Conservation (phyloP, 78 protist genomes). For the Dictyostelium brefeldianum region DNA sequence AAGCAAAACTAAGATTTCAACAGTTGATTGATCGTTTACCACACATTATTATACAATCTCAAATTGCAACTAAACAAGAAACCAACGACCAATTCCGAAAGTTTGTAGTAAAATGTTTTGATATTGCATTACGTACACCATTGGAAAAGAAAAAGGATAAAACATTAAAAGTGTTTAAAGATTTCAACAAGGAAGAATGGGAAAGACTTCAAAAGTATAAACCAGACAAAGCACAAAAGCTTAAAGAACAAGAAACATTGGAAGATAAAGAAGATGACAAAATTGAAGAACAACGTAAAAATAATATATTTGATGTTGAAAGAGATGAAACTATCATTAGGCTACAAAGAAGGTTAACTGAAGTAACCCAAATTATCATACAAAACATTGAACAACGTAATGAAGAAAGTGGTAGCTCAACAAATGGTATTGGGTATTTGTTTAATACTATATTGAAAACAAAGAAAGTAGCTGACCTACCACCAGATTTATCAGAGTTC, state of each 20-base stretch:
- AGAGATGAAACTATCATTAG: conserved; percentile 52
- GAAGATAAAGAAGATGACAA: conserved; percentile 56
- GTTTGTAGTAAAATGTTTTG: conserved; percentile 77
- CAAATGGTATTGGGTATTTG: conserved; percentile 43
- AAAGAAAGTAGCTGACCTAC: conserved; percentile 18
- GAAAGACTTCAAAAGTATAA: not conserved
- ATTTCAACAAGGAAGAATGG: conserved; percentile 2
- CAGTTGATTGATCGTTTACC: conserved; percentile 68
- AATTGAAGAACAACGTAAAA: conserved; percentile 9
- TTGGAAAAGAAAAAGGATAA: conserved; percentile 40
- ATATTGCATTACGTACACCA: conserved; percentile 66
- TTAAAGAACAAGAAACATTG: conserved; percentile 36
- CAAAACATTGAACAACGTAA: conserved; percentile 57
- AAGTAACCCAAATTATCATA: conserved; percentile 62
- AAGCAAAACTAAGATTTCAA: conserved; percentile 30
- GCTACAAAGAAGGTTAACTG: conserved; percentile 38
- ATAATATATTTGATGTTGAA: conserved; percentile 39
- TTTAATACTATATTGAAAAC: conserved; percentile 37
- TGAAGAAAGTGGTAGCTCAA: not conserved
- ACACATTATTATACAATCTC: conserved; percentile 45
- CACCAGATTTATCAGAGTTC: conserved; percentile 34
- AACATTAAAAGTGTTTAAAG: conserved; percentile 56
- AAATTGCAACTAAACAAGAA: conserved; percentile 56
- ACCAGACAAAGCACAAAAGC: not conserved
- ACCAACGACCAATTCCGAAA: conserved; percentile 66